Evolutionary conservation across 257 asterid genomes (phyloP).

Genomic region (Solanum pinnatisectum): DNA sequence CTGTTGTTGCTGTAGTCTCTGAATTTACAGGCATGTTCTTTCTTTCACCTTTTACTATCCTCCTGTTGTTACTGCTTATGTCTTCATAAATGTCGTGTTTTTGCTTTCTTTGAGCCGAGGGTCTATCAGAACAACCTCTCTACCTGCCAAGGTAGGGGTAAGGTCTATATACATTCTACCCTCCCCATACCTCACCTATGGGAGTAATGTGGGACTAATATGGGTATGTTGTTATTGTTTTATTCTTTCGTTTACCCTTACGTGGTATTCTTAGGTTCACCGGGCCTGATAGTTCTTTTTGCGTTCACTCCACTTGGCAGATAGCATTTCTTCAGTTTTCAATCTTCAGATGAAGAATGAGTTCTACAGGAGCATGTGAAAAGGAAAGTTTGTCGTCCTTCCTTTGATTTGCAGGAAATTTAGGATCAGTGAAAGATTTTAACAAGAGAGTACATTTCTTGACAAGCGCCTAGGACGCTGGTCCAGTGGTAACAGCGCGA

Average conservation of each 20-base stretch:
- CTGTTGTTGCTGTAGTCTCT: slow-evolving; percentile 24
- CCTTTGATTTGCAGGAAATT: background rate
- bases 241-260: background rate
- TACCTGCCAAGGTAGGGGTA: background rate
- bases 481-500: background rate
- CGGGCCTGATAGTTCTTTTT: background rate
- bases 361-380: background rate
- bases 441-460: background rate
- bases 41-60: background rate
- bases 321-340: background rate
- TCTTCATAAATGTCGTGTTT: background rate
- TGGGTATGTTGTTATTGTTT: background rate
- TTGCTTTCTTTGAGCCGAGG: background rate
- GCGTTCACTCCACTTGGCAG: background rate
- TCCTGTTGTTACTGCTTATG: slow-evolving; percentile 11
- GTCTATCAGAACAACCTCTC: background rate
- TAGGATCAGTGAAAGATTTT: background rate
- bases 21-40: slow-evolving; percentile 7
- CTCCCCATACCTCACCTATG: background rate
- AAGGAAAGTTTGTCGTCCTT: background rate
- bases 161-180: background rate
- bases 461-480: background rate
- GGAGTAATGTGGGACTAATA: background rate
- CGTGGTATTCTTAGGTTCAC: background rate
- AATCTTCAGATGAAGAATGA: background rate